A percentile compares a stretch with the other conserved stretches of the same genome.
Evolutionary conservation across 768 basidiomycete species (phyloP).

Genomic region (Pleurotus tuber-regium): DNA sequence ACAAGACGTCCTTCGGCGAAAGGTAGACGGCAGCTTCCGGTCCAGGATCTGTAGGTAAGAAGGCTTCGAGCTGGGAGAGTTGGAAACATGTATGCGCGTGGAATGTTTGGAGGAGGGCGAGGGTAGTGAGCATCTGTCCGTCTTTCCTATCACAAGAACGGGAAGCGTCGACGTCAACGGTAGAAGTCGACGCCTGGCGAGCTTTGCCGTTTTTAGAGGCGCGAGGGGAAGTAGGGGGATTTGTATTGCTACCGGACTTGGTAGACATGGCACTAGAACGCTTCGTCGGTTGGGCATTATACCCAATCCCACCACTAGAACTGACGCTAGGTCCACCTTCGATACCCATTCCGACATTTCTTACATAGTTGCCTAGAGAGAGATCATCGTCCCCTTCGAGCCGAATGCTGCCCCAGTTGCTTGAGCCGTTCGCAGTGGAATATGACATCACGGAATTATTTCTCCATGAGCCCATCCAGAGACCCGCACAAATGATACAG

Average conservation of each 20-base stretch:
- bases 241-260: constrained; percentile 35
- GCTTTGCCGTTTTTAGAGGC: constrained; percentile 22
- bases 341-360: constrained; percentile 68
- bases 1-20: constrained; percentile 58
- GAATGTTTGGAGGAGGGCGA: constrained; percentile 65
- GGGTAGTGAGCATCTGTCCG: constrained; percentile 43
- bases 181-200: constrained; percentile 29
- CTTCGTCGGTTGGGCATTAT: constrained; percentile 35
- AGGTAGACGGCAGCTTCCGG: constrained; percentile 32
- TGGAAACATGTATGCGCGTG: constrained; percentile 64
- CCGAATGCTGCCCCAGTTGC: constrained; percentile 55
- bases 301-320: constrained; percentile 21
- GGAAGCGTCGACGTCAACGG: constrained; percentile 19
- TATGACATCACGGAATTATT: constrained; percentile 46
- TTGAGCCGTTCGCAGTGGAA: constrained; percentile 43
- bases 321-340: constrained; percentile 54
- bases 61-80: constrained; percentile 42
- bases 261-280: constrained; percentile 51
- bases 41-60: constrained; percentile 21
- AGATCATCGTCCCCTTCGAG: constrained; percentile 70
- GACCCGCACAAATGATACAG: constrained; percentile 75
- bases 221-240: constrained; percentile 6
- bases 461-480: constrained; percentile 77
- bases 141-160: constrained; percentile 22
- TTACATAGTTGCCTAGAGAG: constrained; percentile 40